A percentile compares a stretch with the other conserved stretches of the same genome.
Conservation (phyloP, 192 early-diverging fungal species). For the Entomortierella parvispora region DNA sequence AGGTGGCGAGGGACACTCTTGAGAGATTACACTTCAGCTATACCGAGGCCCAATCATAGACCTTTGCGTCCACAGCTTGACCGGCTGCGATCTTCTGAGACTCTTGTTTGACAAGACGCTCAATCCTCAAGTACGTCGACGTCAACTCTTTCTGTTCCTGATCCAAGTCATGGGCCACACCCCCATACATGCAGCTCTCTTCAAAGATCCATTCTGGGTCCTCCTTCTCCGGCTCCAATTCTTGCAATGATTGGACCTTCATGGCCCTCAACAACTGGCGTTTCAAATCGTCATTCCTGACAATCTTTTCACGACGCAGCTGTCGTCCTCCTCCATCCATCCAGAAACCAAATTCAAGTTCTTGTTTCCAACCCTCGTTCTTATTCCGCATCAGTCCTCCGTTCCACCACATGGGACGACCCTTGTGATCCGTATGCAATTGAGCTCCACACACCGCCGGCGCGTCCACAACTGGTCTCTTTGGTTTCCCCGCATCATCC, state of each 20-base stretch:
- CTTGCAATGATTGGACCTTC: not conserved
- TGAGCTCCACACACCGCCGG: slow-evolving; percentile 41
- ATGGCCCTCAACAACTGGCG: slow-evolving; percentile 1
- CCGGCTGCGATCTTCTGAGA: not conserved
- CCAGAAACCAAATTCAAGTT: slow-evolving; percentile 24
- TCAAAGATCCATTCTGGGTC: slow-evolving; percentile 39
- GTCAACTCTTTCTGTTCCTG: slow-evolving; percentile 15
- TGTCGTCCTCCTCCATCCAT: slow-evolving; percentile 2
- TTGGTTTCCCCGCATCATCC: not conserved
- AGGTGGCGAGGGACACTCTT: not conserved
- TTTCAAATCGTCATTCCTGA: not conserved
- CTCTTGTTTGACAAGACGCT: not conserved
- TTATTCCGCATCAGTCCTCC: slow-evolving; percentile 51
- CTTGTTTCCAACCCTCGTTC: slow-evolving; percentile 16
- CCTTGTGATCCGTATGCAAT: slow-evolving; percentile 30
- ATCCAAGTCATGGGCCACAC: not conserved
- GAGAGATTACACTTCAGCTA: not conserved
- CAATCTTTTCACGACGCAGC: slow-evolving; percentile 1
- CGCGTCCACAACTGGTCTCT: not conserved
- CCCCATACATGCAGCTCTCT: slow-evolving; percentile 38
- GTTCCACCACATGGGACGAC: slow-evolving; percentile 50
- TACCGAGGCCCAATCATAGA: not conserved
- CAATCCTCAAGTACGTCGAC: slow-evolving; percentile 9
- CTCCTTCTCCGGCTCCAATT: slow-evolving; percentile 5
- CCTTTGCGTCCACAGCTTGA: slow-evolving; percentile 4